These are phyloP conservation scores for Garcia nutans DNA, from an alignment of 345 rosid genomes.

Conservation along the genomic window DNA sequence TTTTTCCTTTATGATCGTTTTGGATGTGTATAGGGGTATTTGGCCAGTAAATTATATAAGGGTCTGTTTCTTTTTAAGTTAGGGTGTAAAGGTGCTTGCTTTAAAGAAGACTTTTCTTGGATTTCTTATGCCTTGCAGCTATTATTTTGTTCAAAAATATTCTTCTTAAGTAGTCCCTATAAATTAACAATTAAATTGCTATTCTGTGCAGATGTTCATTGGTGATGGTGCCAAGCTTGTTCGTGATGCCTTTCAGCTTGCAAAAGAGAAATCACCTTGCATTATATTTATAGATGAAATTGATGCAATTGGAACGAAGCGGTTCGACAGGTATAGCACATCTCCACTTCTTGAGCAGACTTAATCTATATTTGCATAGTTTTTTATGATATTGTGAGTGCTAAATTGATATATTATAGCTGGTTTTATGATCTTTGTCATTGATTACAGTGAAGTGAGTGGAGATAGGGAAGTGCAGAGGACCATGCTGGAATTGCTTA, in stretches of 20 bases:
- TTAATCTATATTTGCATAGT: not conserved
- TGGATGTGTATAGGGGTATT: not conserved
- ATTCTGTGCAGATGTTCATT: constrained; percentile 75
- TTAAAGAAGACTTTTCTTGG: not conserved
- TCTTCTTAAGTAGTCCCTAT: not conserved
- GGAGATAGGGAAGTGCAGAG: constrained; percentile 99
- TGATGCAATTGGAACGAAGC: constrained; percentile 97
- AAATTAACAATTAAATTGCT: not conserved
- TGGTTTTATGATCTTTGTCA: not conserved
- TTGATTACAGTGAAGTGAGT: constrained; percentile 86
- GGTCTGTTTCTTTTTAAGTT: not conserved
- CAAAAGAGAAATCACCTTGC: constrained; percentile 99
- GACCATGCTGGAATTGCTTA: constrained; percentile 96
- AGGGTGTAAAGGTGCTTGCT: not conserved
- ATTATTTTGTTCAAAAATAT: not conserved
- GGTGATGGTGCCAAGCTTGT: constrained; percentile 99
- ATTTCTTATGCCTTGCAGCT: not conserved
- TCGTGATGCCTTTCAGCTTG: constrained; percentile 99
- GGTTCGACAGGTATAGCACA: constrained; percentile 76
- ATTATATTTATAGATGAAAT: constrained; percentile 98
- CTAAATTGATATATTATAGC: not conserved
- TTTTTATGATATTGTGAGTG: not conserved
- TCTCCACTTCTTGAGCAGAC: not conserved
- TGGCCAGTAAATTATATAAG: not conserved
- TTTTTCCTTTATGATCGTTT: not conserved